phyloP scores from a whole-genome alignment of 2,329 filamentous ascomycete species.

The Teratosphaeria viscida region DNA sequence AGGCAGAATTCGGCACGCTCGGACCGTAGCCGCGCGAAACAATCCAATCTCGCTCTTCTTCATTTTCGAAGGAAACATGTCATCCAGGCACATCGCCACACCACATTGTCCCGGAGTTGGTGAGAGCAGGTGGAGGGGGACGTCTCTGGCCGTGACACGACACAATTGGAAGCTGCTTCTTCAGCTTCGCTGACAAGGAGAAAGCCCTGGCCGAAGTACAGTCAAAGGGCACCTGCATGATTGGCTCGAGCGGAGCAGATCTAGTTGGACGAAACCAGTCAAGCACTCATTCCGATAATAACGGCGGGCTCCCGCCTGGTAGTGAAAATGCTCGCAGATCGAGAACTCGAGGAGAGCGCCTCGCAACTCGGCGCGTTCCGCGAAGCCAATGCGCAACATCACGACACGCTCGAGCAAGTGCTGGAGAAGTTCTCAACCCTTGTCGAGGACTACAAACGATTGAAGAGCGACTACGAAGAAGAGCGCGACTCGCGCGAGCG shows the following conservation, averaged over 20 bases:
- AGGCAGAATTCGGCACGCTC: not conserved
- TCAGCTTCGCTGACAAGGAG: not conserved
- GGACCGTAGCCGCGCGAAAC: not conserved
- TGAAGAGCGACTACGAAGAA: slow-evolving; percentile 50
- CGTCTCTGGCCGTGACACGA: not conserved
- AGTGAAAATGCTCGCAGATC: slow-evolving; percentile 10
- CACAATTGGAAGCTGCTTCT: not conserved
- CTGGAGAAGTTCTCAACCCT: slow-evolving; percentile 35
- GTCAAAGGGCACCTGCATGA: not conserved
- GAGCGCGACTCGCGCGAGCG: slow-evolving; percentile 43
- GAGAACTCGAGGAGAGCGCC: slow-evolving; percentile 9
- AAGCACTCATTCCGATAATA: not conserved
- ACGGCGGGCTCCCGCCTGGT: not conserved
- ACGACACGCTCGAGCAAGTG: slow-evolving; percentile 20
- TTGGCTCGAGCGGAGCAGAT: not conserved
- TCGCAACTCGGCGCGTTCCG: slow-evolving; percentile 15
- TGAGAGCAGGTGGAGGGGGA: not conserved
- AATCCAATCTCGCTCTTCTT: not conserved
- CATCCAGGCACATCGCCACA: not conserved
- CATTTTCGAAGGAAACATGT: not conserved
- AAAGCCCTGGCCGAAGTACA: not conserved
- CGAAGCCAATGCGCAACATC: slow-evolving; percentile 10
- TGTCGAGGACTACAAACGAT: slow-evolving; percentile 43
- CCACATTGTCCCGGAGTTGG: not conserved
- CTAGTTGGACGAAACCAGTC: not conserved